Evolutionary conservation across 1,284 basidiomycete genomes (phyloP).

Genomic region (Cutaneotrichosporon sp.): DNA sequence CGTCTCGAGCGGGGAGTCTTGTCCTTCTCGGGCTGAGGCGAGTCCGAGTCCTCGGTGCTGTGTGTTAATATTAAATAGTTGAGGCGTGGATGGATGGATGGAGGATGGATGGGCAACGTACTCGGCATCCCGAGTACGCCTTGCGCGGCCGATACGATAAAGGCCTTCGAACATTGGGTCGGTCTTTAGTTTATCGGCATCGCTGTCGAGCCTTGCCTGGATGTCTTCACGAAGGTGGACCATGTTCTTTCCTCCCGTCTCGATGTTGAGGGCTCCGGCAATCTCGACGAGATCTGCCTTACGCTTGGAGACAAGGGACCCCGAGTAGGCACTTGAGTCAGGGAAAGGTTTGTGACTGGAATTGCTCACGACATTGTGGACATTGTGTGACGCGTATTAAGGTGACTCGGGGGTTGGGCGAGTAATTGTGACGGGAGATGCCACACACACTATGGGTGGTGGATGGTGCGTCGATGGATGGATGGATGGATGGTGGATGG

Average conservation of each 20-base stretch:
- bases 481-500: constrained; percentile 4
- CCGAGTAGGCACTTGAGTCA: constrained; percentile 25
- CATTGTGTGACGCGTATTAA: not conserved
- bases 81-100: no score
- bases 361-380: not conserved
- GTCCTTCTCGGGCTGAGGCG: constrained; percentile 26
- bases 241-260: constrained; percentile 19
- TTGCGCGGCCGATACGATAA: constrained; percentile 19
- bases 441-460: constrained; percentile 5
- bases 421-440: not conserved
- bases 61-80: not conserved
- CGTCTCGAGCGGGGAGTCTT: constrained; percentile 25
- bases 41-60: constrained; percentile 19
- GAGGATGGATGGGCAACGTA: not conserved
- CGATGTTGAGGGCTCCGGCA: constrained; percentile 32
- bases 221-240: constrained; percentile 33
- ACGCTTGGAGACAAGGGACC: constrained; percentile 34
- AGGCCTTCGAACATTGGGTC: constrained; percentile 40
- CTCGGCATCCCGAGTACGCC: not conserved
- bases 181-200: constrained; percentile 22
- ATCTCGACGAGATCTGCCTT: constrained; percentile 44
- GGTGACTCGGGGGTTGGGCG: not conserved
- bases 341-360: not conserved
- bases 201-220: constrained; percentile 32
- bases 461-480: no score